These are phyloP conservation scores for Talaromyces sp. DNA, from an alignment of 2,329 filamentous ascomycete species.

Conservation along the genomic window DNA sequence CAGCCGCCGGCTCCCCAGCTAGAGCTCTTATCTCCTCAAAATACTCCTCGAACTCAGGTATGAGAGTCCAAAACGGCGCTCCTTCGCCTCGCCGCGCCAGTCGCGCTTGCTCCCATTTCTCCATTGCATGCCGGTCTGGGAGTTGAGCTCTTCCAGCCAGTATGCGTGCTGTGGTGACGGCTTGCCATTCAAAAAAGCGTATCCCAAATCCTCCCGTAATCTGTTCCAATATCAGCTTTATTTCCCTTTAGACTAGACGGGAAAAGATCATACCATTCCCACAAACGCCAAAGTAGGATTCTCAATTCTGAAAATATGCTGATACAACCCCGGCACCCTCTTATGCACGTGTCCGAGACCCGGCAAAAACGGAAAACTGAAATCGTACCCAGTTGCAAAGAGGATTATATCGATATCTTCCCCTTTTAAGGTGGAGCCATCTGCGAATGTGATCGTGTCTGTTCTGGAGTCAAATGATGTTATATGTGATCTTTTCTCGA, in stretches of 20 bases:
- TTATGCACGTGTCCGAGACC: conserved; percentile 26
- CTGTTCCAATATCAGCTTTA: background rate
- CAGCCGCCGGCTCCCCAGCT: conserved; percentile 38
- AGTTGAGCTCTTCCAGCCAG: conserved; percentile 23
- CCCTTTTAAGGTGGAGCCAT: conserved; percentile 18
- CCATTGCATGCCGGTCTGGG: conserved; percentile 15
- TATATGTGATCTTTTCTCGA: background rate
- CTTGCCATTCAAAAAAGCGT: conserved; percentile 32
- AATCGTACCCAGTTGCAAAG: conserved; percentile 32
- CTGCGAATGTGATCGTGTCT: conserved; percentile 21
- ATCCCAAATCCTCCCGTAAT: conserved; percentile 29
- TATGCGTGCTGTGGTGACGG: conserved; percentile 29
- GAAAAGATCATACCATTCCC: conserved; percentile 21
- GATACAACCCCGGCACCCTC: conserved; percentile 28
- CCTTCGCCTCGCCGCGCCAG: conserved; percentile 23
- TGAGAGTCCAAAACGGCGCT: conserved; percentile 25
- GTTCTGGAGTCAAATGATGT: conserved; percentile 7
- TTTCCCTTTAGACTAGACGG: too few relatives aligned
- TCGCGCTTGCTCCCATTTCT: conserved; percentile 28
- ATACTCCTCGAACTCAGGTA: conserved; percentile 37
- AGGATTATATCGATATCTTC: conserved; percentile 27
- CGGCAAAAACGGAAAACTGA: conserved; percentile 30
- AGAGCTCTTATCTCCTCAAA: conserved; percentile 40
- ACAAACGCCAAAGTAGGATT: conserved; percentile 31
- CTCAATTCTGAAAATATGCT: conserved; percentile 30